Conservation (phyloP, 2,329 filamentous ascomycete species). For the Claviceps quebecensis region DNA sequence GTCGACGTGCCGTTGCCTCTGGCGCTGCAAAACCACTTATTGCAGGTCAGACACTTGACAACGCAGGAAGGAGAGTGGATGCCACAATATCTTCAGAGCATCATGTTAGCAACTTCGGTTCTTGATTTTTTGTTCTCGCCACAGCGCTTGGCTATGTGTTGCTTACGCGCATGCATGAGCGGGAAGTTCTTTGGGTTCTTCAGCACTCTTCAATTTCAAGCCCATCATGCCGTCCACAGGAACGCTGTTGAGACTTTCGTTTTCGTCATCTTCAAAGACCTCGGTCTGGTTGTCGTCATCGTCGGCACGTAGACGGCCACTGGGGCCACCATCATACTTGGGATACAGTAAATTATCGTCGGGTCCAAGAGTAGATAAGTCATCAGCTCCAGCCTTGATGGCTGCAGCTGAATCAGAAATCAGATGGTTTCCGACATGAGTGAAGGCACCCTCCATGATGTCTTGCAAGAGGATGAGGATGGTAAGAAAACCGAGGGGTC, state of each 20-base stretch:
- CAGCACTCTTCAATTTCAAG: conserved; percentile 38
- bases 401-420: conserved; percentile 72
- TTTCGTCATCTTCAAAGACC: conserved; percentile 69
- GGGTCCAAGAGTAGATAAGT: conserved; percentile 53
- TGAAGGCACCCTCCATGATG: conserved; percentile 76
- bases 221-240: conserved; percentile 63
- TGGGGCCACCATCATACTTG: conserved; percentile 43
- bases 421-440: conserved; percentile 73
- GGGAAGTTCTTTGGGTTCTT: conserved; percentile 84
- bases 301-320: conserved; percentile 57
- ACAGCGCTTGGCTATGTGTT: conserved; percentile 3
- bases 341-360: conserved; percentile 73
- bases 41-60: conserved; percentile 89
- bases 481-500: conserved; percentile 5
- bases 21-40: conserved; percentile 98
- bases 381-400: conserved; percentile 77
- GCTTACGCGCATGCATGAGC: conserved; percentile 88
- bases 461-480: conserved; percentile 6
- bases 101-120: neutral
- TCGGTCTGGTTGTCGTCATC: conserved; percentile 87
- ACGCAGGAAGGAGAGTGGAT: conserved; percentile 93
- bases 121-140: neutral
- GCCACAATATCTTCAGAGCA: conserved; percentile 62
- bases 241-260: conserved; percentile 62
- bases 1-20: conserved; percentile 93